A percentile compares a stretch with the other conserved stretches of the same genome.
phyloP scores from a whole-genome alignment of 1,284 basidiomycete species.

The Heterobasidion irregulare region DNA sequence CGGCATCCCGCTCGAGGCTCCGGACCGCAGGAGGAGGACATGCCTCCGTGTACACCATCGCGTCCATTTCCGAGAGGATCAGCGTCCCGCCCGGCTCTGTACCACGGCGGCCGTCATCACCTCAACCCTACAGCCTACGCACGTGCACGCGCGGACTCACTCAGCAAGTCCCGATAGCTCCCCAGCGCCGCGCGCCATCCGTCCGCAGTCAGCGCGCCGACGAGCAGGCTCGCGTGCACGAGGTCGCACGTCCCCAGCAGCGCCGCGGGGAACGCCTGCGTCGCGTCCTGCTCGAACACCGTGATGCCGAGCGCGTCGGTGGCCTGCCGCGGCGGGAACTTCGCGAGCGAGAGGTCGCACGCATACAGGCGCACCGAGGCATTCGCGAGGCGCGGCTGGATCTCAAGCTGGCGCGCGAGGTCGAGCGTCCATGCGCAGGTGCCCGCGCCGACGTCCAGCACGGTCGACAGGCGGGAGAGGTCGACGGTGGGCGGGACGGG shows the following conservation, averaged over 20 bases:
- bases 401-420: slow-evolving; percentile 2
- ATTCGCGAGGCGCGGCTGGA: slow-evolving; percentile 7
- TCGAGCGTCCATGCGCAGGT: slow-evolving; percentile 8
- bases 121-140: not conserved
- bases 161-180: slow-evolving; percentile 5
- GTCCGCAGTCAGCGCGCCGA: slow-evolving; percentile 4
- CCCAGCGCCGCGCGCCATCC: slow-evolving; percentile 7
- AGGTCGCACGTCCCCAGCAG: slow-evolving; percentile 6
- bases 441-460: slow-evolving; percentile 7
- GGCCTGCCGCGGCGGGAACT: not conserved
- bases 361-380: not conserved
- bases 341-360: slow-evolving; percentile 1
- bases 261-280: slow-evolving; percentile 6
- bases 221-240: slow-evolving; percentile 5
- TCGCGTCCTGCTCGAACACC: slow-evolving; percentile 9
- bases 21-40: not conserved
- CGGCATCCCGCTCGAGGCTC: not conserved
- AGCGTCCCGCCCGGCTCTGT: not conserved
- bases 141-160: not conserved
- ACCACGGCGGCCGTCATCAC: not conserved
- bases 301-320: slow-evolving; percentile 1
- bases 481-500: slow-evolving; percentile 5
- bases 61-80: not conserved
- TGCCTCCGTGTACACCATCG: not conserved
- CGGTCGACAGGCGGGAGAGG: not conserved